Evolutionary conservation across 129 eudicot genomes (phyloP).

Genomic region (Glebionis coronaria): DNA sequence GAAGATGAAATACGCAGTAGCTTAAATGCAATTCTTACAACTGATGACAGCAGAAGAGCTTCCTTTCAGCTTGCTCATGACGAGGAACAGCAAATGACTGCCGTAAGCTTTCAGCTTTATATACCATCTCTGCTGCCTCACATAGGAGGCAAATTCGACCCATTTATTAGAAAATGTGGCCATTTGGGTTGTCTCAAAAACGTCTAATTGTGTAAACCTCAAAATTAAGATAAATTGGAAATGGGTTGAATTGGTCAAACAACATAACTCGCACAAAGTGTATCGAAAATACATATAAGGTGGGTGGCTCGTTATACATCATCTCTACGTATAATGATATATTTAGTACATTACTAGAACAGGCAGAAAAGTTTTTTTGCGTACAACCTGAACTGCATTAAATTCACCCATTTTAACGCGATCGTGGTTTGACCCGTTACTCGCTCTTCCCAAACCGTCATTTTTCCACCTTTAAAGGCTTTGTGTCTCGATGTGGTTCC

Average conservation of each 20-base stretch:
- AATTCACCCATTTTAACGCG: neutral
- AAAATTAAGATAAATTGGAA: constrained; percentile 4
- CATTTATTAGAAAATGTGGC: too few species aligned
- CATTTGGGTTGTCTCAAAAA: too few species aligned
- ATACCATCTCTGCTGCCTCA: neutral
- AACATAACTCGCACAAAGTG: constrained; percentile 12
- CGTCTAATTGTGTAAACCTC: neutral
- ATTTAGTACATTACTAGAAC: too few species aligned
- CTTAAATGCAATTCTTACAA: constrained; percentile 58
- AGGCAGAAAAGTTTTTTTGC: too few species aligned
- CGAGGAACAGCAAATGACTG: constrained; percentile 85
- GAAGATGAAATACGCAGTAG: constrained; percentile 68
- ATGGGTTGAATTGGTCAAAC: neutral
- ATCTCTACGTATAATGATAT: too few species aligned
- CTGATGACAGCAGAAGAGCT: constrained; percentile 88
- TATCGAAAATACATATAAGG: neutral
- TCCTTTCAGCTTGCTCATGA: constrained; percentile 81
- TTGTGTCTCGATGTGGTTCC: constrained; percentile 6
- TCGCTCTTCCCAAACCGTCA: neutral
- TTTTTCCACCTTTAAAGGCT: neutral
- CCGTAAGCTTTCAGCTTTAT: constrained; percentile 49
- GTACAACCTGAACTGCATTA: neutral
- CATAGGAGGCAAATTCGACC: constrained; percentile 1
- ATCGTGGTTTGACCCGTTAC: neutral
- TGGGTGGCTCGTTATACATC: too few species aligned